Conservation (phyloP, 2,329 filamentous ascomycete species). For the Fonsecaea erecta region DNA sequence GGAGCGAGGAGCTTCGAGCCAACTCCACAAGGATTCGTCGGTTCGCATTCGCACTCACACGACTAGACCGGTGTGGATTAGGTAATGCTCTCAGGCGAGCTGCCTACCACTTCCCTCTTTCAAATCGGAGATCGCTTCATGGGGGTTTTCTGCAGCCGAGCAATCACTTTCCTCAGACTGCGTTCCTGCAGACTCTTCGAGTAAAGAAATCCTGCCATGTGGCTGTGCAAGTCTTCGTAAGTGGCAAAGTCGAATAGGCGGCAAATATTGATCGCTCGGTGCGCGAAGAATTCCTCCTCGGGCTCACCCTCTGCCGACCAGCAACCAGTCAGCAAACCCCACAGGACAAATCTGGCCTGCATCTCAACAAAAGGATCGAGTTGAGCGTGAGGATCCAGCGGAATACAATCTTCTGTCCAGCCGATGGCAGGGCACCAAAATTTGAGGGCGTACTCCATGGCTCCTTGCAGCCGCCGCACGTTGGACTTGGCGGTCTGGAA, state of each 20-base stretch:
- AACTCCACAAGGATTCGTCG: neutral
- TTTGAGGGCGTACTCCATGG: constrained; percentile 22
- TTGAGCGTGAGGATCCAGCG: constrained; percentile 15
- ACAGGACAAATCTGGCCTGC: constrained; percentile 29
- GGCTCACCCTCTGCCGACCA: constrained; percentile 24
- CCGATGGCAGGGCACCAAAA: constrained; percentile 29
- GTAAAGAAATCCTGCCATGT: constrained; percentile 33
- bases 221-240: constrained; percentile 32
- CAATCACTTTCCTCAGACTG: constrained; percentile 22
- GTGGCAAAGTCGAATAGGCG: constrained; percentile 25
- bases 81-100: neutral
- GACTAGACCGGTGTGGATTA: neutral
- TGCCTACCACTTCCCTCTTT: neutral
- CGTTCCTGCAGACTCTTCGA: constrained; percentile 28
- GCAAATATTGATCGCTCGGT: constrained; percentile 29
- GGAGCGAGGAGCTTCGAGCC: neutral
- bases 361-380: constrained; percentile 20
- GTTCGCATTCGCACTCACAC: neutral
- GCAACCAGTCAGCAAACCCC: constrained; percentile 22
- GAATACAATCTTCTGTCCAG: constrained; percentile 27
- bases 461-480: constrained; percentile 19
- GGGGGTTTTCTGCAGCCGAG: constrained; percentile 11
- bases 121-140: neutral
- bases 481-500: constrained; percentile 29
- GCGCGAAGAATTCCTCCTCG: constrained; percentile 29